Base-by-base conservation (phyloP, 2,329 filamentous ascomycete genomes). In the Uncinocarpus reesii region DNA sequence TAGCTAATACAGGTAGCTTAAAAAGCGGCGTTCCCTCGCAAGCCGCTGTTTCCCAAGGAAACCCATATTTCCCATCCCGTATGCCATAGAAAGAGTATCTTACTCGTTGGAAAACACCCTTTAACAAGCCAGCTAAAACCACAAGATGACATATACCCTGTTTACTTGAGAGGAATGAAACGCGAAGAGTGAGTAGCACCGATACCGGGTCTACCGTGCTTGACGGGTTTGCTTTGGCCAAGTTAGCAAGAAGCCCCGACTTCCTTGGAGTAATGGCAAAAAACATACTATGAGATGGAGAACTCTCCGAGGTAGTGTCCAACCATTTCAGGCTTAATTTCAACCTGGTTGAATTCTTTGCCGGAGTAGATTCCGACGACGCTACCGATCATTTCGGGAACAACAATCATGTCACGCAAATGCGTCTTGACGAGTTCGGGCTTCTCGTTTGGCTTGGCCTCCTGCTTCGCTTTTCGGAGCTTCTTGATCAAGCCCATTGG, bases 401-500 rank as follows among this genome's bases (percentile, higher is more conserved):
- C 92, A 70, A 98, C 83, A 73, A 98, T 95, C 92, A 98, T 98
- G 80, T 98, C 84, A 75, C 90, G 89, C 67, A 98, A 84, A 74
- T 98, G 90, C 57, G 90, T 98, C 85, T 95, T 95, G 80, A 96
- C 90, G 67, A 92, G 80, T 70, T 95, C 89, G 71, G 90, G 90
- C 86, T 96, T 95, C 88, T 96, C 90, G 78, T 98, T 98, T 71
- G 92, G 92, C 79, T 86, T 87, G 65, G 89, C 89, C 78, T 95
- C 88, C 76, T 94, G 87, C 84, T 95, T 95, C 63, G 92, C 84
- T 81, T 95, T 96, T 74, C 92, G 90, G 68, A 98, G 87, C 84
- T 98, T 98, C 87, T 96, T 96, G 83, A 98, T 96, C 68, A 98
- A 80, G 66, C 92, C 92, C 92, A 98, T 96, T 67, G 92, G 92